Evolutionary conservation across 139 green algal genomes (phyloP), one percentile per base, ranked within the genome.

Genomic region (Nannochloris sp.): DNA sequence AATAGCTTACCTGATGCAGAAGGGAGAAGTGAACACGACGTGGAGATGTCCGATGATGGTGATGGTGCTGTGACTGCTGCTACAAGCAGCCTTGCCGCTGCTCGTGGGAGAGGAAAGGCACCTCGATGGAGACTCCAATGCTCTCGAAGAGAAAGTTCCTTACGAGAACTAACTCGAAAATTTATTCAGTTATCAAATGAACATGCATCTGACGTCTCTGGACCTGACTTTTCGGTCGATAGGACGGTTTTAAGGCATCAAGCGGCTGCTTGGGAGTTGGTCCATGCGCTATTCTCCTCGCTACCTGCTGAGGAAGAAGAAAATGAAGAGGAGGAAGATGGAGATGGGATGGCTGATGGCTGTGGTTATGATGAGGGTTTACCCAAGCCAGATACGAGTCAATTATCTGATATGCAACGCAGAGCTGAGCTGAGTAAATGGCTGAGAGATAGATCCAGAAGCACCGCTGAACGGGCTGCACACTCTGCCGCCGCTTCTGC

Each of bases 201-300:
- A 6, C 29, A 45, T 10, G 60, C 45, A 1, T 30, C 42, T n/a
- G n/a, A n/a, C n/a, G n/a, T n/a, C n/a, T n/a, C n/a, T n/a, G n/a
- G n/a, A n/a, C n/a, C 9, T 45, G 37, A 45, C 12, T 9, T 12
- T 45, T 19, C 37, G 9, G 12, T 45, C 12, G 12, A 19, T 45
- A 45, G 12, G 48, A 59, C 37, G 2, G 45, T 65, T 34, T 53
- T 81, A 51, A 60, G 54, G 19, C 80, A 89, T 60, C 75, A 88
- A 69, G 48, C 61, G 1, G 73, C 82, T 37, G 74, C 80, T 27
- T 95, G 88, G 88, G 66, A 81, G 60, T 73, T 95, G 36, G 3
- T 93, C 12, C 54, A 86, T 38, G 76, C 81, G 38, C 72, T 87
- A 14, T 87, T 87, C 46, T 53, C 61, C 0, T 25, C 25, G 19